These are phyloP conservation scores for Irpex lacteus DNA, from an alignment of 1,284 basidiomycete genomes.

Conservation along the genomic window DNA sequence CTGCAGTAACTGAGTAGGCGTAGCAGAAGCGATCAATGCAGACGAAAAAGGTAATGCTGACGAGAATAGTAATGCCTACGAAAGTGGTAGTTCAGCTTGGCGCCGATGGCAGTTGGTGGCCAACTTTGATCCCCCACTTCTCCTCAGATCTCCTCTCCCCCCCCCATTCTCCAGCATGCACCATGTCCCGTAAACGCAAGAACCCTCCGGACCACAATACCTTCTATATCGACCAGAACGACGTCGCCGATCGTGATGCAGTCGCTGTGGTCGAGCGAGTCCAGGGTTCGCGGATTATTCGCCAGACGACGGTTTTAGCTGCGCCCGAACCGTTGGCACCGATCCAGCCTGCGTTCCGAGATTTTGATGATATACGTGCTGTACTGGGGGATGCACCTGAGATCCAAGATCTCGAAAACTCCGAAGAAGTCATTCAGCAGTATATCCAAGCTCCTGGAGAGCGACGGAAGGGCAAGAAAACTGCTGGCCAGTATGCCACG, in stretches of 20 bases:
- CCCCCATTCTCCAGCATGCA: too few species aligned
- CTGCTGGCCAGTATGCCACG: background rate
- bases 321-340: background rate
- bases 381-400: background rate
- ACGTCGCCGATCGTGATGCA: background rate
- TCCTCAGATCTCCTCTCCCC: too few species aligned
- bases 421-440: background rate
- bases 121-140: too few species aligned
- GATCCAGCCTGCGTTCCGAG: background rate
- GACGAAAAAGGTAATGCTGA: too few species aligned
- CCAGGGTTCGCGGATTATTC: background rate
- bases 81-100: too few species aligned
- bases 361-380: background rate
- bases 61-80: too few species aligned
- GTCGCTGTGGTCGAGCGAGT: background rate
- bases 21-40: too few species aligned
- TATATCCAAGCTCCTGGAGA: background rate
- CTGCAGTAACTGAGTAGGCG: too few species aligned
- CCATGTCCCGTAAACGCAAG: background rate
- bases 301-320: background rate
- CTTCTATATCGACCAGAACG: background rate
- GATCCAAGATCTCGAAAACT: background rate
- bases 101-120: too few species aligned
- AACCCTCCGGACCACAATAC: background rate
- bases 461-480: background rate